Base-by-base conservation (phyloP, 2,329 filamentous ascomycete species). In the Aspergillus pseudoterreus region DNA sequence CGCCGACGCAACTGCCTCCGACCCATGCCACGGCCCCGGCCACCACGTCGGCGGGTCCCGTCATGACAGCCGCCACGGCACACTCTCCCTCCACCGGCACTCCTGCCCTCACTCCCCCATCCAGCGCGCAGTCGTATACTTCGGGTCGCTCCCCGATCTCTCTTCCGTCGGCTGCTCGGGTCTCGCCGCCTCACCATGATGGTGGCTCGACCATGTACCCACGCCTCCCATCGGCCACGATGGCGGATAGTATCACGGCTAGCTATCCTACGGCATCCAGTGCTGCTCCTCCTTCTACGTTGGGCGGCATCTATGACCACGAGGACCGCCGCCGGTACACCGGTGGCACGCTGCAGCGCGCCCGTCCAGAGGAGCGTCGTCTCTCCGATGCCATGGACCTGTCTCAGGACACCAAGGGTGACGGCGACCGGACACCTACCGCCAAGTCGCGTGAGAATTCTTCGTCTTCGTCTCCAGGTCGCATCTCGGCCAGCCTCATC, bases 281-380 rank as follows among this genome's bases (percentile, higher is more conserved):
- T 54, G 80, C 80, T n/a, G 82, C 82, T 11, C 81, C 82, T 2
- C 78, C 82, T 2, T 82, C 82, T 4, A 82, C 81, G 32, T 77
- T 85, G 43, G 79, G 81, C 30, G 78, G 79, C 30, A 76, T 79
- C 30, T 84, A 83, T 61, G 82, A 85, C 57, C 73, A 78, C 48
- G 80, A 84, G 50, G 79, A 82, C 51, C 80, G 81, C 50, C 79
- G 82, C 47, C 77, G 82, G 45, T 85, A 83, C 67, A 82, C 80
- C 43, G 82, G 82, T 44, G 82, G 82, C 52, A 78, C 81, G 53
- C 69, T 85, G 45, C 82, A 85, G 57, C 73, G 78, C 48, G 75
- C 78, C 21, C 75, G 76, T 5, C 77, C 77, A 11, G 69, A 69
- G 22, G 64, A 68, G 49, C 64, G 65, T 17, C 57, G 61, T 32